Base-by-base conservation (phyloP, 2,329 filamentous ascomycete genomes). In the Kalaharituber pfeilii region DNA sequence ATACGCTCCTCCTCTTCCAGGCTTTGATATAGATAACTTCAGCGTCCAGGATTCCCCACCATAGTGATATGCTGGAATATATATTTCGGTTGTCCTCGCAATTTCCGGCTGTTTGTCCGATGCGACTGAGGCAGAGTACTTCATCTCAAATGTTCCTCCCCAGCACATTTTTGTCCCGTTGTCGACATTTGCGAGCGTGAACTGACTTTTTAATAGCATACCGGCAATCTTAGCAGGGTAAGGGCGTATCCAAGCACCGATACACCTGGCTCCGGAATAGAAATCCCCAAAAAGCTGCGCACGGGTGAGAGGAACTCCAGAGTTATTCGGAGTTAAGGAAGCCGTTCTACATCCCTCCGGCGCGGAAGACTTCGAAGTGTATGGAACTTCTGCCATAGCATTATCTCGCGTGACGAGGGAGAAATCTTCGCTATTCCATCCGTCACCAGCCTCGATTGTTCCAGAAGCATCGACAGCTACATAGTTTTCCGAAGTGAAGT, bases 401-500 rank as follows among this genome's bases (percentile, higher is more conserved):
- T 63, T 62, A 52, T 70, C 65, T 20, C 67, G 65, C 6, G 69
- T 70, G 20, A 70, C 62, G 24, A 71, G 60, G 0, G 69, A 71
- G 50, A 71, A 71, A 47, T 71, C 69, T 53, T 71, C 69, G 53
- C 67, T 69, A 54, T 71, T 71, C 69, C 69, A 71, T 1, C 69
- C 67, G 9, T 71, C 69, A 0, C 69, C 69, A 7, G 68, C 68
- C 57, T 68, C 67, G 28, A 67, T 52, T 11, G 56, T 51, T 1
- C 57, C 56, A 11, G 22, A 57, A 13, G 55, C 53, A 33, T 58
- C 63, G 30, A 67, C 64, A 0, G 68, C 68, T 47, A 70, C 70
- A 44, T 69, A 69, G 53, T 71, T 70, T 64, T 69, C 69, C 5
- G 70, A 57, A 0, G 69, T 70, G 15, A 71, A 69, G 2, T 64